phyloP scores from a whole-genome alignment of 129 eudicot genomes.

The Heracleum sosnowskyi region DNA sequence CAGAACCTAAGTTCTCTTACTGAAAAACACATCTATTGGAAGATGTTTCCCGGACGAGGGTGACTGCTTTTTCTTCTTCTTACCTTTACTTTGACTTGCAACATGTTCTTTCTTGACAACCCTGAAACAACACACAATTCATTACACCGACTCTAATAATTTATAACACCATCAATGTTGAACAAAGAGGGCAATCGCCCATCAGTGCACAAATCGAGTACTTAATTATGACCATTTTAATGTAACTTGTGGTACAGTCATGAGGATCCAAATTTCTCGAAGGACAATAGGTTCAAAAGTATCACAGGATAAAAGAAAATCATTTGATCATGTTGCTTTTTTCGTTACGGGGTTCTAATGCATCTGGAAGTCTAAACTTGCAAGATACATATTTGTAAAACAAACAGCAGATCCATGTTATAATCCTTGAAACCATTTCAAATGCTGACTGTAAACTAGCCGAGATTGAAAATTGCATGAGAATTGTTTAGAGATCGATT shows the following conservation, averaged over 20 bases:
- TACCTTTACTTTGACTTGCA: conserved; percentile 34
- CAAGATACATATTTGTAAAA: background rate
- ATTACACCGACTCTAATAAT: background rate
- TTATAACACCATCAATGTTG: background rate
- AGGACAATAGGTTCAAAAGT: background rate
- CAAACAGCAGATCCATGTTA: background rate
- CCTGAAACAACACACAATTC: conserved; percentile 20
- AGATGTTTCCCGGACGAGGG: conserved; percentile 42
- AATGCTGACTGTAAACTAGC: background rate
- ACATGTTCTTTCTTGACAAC: conserved; percentile 31
- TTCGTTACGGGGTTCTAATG: background rate
- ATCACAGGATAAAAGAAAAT: background rate
- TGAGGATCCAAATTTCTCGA: background rate
- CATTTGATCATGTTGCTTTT: background rate
- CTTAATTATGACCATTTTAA: background rate
- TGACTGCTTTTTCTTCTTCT: conserved; percentile 64
- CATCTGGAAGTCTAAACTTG: background rate
- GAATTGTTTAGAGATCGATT: background rate
- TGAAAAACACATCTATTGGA: conserved; percentile 62
- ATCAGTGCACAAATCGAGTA: background rate
- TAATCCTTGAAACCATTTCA: background rate
- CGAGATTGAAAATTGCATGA: background rate
- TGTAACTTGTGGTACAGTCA: background rate
- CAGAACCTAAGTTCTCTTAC: conserved; percentile 37
- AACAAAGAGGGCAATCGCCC: background rate